Conservation (phyloP, 2,329 filamentous ascomycete species). For the Simplicillium sp. region DNA sequence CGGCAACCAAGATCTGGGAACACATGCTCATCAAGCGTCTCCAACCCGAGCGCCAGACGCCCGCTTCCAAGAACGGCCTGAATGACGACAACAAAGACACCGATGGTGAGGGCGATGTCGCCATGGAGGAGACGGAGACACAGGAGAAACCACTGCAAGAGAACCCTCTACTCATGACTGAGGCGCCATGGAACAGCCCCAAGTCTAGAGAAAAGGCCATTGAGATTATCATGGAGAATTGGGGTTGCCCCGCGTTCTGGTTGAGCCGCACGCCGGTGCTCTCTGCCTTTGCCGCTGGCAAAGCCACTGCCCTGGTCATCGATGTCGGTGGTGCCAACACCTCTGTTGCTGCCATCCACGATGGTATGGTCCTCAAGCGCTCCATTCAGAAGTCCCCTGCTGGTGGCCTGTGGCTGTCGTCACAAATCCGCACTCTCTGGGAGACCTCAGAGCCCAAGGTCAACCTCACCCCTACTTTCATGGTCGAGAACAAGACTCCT, state of each 20-base stretch:
- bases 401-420: conserved; percentile 82
- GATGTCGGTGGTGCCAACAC: conserved; percentile 86
- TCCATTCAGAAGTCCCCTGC: conserved; percentile 77
- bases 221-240: conserved; percentile 94
- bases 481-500: conserved; percentile 76
- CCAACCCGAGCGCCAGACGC: conserved; percentile 63
- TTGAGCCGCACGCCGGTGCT: conserved; percentile 82
- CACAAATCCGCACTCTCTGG: conserved; percentile 78
- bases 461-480: conserved; percentile 73
- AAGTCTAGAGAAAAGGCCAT: conserved; percentile 91
- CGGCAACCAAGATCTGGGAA: conserved; percentile 83
- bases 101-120: conserved; percentile 52
- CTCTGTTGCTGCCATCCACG: conserved; percentile 83
- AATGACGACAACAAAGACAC: conserved; percentile 56
- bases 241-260: conserved; percentile 93
- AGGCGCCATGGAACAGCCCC: conserved; percentile 82
- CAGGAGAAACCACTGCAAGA: conserved; percentile 77
- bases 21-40: conserved; percentile 82
- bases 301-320: conserved; percentile 84
- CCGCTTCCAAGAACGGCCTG: conserved; percentile 66
- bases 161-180: conserved; percentile 85
- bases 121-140: conserved; percentile 41
- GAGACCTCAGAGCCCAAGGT: conserved; percentile 58
- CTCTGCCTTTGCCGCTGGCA: conserved; percentile 84
- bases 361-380: conserved; percentile 89